phyloP scores from a whole-genome alignment of 257 asterid genomes.

The Asclepias syriaca region DNA sequence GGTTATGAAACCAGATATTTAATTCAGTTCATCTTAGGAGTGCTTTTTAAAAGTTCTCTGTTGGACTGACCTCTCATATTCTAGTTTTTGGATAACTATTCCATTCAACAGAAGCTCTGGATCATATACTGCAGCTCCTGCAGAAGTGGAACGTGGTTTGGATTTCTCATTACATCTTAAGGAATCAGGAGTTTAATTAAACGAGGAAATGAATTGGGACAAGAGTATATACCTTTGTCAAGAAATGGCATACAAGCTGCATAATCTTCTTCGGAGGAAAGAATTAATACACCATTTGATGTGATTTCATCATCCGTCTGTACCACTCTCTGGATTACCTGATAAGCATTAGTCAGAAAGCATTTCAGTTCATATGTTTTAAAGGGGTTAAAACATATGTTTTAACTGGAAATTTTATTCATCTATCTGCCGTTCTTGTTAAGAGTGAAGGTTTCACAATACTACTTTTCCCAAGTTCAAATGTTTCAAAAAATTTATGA shows the following conservation, averaged over 20 bases:
- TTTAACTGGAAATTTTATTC: background rate
- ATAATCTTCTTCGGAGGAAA: slow-evolving; percentile 62
- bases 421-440: background rate
- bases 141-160: slow-evolving; percentile 19
- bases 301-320: slow-evolving; percentile 15
- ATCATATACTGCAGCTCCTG: slow-evolving; percentile 61
- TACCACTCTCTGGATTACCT: slow-evolving; percentile 38
- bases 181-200: slow-evolving; percentile 11
- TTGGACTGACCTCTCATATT: slow-evolving; percentile 51
- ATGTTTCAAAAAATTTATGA: background rate
- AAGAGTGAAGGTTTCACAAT: background rate
- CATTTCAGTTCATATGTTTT: slow-evolving; percentile 10
- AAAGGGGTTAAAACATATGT: too few relatives aligned
- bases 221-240: slow-evolving; percentile 46
- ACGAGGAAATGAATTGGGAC: slow-evolving; percentile 3
- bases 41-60: background rate
- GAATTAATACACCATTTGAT: slow-evolving; percentile 41
- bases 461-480: background rate
- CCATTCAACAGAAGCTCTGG: slow-evolving; percentile 80
- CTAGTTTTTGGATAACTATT: slow-evolving; percentile 59
- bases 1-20: background rate
- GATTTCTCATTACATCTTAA: slow-evolving; percentile 13
- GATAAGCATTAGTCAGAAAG: slow-evolving; percentile 22
- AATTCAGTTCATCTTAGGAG: background rate
- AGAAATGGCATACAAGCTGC: slow-evolving; percentile 49